A percentile compares a stretch with the other conserved stretches of the same genome.
These are phyloP conservation scores for Blastobotrys apis DNA, from an alignment of 1,139 yeast species.

Conservation along the genomic window DNA sequence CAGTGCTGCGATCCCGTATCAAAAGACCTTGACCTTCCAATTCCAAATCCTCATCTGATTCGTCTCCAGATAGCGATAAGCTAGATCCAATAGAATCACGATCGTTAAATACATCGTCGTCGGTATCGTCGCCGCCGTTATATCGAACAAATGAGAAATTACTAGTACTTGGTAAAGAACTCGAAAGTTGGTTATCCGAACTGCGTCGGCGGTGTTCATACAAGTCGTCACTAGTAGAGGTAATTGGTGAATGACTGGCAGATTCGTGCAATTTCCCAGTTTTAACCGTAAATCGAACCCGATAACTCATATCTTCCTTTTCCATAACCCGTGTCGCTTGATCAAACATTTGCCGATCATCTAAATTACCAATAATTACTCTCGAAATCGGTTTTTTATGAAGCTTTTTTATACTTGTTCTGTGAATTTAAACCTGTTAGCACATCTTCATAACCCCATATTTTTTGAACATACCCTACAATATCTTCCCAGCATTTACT, in stretches of 20 bases:
- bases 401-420: slow-evolving; percentile 56
- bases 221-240: background rate
- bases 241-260: background rate
- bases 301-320: slow-evolving; percentile 68
- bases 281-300: slow-evolving; percentile 61
- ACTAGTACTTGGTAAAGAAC: slow-evolving; percentile 6
- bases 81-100: slow-evolving; percentile 15
- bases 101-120: slow-evolving; percentile 11
- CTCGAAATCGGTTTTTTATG: slow-evolving; percentile 57
- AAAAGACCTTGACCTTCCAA: slow-evolving; percentile 95
- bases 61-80: slow-evolving; percentile 17
- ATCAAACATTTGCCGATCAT: slow-evolving; percentile 64
- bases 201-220: background rate
- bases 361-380: slow-evolving; percentile 61
- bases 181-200: background rate
- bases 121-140: background rate
- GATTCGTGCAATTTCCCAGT: slow-evolving; percentile 7
- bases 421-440: no score
- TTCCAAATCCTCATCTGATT: slow-evolving; percentile 39
- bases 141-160: background rate
- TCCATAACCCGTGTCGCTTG: slow-evolving; percentile 71
- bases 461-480: no score
- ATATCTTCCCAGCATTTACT: slow-evolving; percentile 74
- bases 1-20: slow-evolving; percentile 60
- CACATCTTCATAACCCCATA: no score